Conservation (phyloP, 805 yeast species). For the Wilhelminamyces savonicus region DNA sequence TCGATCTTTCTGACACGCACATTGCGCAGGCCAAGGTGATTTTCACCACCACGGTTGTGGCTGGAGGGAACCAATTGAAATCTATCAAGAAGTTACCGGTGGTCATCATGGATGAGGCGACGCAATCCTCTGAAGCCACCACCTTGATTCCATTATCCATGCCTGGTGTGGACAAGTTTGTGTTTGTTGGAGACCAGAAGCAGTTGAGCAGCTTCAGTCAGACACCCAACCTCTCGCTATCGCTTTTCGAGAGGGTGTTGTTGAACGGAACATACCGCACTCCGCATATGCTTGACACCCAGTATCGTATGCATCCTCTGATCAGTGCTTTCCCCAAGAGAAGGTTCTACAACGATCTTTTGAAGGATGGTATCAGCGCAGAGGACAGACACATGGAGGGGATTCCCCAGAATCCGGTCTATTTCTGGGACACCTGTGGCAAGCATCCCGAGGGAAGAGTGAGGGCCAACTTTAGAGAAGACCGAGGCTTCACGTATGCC, state of each 20-base stretch:
- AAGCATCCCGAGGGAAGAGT: constrained; percentile 42
- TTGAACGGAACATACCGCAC: constrained; percentile 52
- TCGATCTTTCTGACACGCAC: constrained; percentile 40
- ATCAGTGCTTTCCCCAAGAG: constrained; percentile 55
- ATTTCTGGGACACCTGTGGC: constrained; percentile 55
- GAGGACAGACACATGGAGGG: constrained; percentile 42
- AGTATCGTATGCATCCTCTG: constrained; percentile 62
- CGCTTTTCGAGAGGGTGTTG: constrained; percentile 63
- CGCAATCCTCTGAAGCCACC: constrained; percentile 70
- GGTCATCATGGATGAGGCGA: constrained; percentile 74
- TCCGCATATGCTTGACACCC: constrained; percentile 66
- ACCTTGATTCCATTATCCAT: constrained; percentile 66
- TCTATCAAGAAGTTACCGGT: constrained; percentile 51
- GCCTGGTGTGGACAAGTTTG: constrained; percentile 59
- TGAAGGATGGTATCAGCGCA: constrained; percentile 54
- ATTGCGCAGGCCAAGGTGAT: constrained; percentile 64
- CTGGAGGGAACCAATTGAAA: constrained; percentile 62
- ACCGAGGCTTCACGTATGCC: constrained; percentile 51
- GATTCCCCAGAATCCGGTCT: constrained; percentile 46
- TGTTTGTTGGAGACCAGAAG: constrained; percentile 71
- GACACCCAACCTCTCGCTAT: constrained; percentile 58
- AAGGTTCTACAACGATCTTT: constrained; percentile 42
- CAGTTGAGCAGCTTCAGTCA: constrained; percentile 69
- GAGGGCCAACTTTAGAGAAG: constrained; percentile 40
- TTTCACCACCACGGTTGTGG: constrained; percentile 66